Evolutionary conservation across 2,329 filamentous ascomycete species (phyloP).

Genomic region (Colletotrichum sp.): DNA sequence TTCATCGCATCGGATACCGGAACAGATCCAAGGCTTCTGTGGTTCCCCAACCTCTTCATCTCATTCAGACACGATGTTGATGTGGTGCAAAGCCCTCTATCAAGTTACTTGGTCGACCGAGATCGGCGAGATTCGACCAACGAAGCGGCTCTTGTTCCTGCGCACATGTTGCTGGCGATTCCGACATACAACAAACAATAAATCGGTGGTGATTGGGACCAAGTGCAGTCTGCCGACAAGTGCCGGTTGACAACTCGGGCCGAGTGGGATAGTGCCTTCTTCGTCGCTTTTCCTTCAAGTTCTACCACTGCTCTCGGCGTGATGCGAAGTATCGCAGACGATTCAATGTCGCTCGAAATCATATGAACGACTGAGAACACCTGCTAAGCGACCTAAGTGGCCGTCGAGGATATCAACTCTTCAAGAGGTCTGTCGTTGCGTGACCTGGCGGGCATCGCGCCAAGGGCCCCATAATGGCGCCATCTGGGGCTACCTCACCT

Average conservation of each 20-base stretch:
- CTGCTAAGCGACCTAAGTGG: background rate
- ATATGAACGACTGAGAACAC: background rate
- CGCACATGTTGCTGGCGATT: background rate
- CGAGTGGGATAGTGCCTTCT: background rate
- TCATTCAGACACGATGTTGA: background rate
- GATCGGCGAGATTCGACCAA: rapidly evolving
- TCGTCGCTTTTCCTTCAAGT: background rate
- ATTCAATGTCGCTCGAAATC: background rate
- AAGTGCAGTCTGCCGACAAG: background rate
- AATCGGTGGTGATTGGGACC: rapidly evolving
- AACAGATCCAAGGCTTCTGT: background rate
- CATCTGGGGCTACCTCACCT: background rate
- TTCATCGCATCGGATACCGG: rapidly evolving
- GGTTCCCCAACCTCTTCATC: rapidly evolving
- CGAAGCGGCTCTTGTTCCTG: rapidly evolving
- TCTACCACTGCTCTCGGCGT: background rate
- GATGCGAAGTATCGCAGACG: background rate
- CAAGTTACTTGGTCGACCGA: background rate
- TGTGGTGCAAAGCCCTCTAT: rapidly evolving
- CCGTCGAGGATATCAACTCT: background rate
- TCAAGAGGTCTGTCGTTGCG: background rate
- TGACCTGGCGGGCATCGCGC: background rate
- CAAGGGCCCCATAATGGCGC: conserved; percentile 12
- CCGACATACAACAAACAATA: background rate
- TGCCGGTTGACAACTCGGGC: background rate